Evolutionary conservation across 192 early-diverging fungal species (phyloP).

Genomic region (Chytriomyces confervae): DNA sequence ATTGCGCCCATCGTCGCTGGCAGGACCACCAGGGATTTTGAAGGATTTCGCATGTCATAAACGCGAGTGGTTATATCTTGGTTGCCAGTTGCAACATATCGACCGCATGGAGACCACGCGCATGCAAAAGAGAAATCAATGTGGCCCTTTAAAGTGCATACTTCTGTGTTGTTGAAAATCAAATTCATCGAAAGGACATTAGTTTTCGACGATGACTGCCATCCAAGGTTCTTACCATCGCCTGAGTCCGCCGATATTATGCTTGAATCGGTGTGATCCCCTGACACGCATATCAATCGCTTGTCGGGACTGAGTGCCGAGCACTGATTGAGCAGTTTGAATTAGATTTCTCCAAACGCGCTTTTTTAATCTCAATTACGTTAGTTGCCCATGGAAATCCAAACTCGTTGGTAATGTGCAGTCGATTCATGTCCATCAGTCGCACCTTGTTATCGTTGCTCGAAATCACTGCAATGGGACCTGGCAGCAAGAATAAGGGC

Average conservation of each 20-base stretch:
- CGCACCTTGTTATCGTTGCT: slow-evolving; percentile 61
- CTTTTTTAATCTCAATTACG: slow-evolving; percentile 29
- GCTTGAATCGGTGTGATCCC: slow-evolving; percentile 54
- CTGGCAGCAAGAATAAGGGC: slow-evolving; percentile 24
- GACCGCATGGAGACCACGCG: slow-evolving; percentile 64
- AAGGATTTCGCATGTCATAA: slow-evolving; percentile 68
- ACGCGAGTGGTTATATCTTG: slow-evolving; percentile 63
- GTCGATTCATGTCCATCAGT: slow-evolving; percentile 54
- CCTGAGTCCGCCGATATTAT: slow-evolving; percentile 57
- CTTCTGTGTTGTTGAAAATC: not conserved
- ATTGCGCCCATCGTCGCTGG: slow-evolving; percentile 60
- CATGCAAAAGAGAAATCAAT: slow-evolving; percentile 75
- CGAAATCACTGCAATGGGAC: slow-evolving; percentile 53
- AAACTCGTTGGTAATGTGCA: slow-evolving; percentile 43
- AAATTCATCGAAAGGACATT: not conserved
- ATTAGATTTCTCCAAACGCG: too few species aligned
- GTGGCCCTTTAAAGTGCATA: slow-evolving; percentile 57
- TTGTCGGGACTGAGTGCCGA: slow-evolving; percentile 60
- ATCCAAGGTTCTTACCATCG: slow-evolving; percentile 52
- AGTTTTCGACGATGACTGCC: too few species aligned
- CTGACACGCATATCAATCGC: slow-evolving; percentile 61
- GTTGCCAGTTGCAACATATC: slow-evolving; percentile 67
- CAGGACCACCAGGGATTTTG: slow-evolving; percentile 56
- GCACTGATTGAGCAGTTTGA: slow-evolving; percentile 49
- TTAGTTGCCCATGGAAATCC: slow-evolving; percentile 63